A percentile compares a stretch with the other conserved stretches of the same genome.
Evolutionary conservation across 139 green algal genomes (phyloP).

Genomic region (Picochlorum sp.): DNA sequence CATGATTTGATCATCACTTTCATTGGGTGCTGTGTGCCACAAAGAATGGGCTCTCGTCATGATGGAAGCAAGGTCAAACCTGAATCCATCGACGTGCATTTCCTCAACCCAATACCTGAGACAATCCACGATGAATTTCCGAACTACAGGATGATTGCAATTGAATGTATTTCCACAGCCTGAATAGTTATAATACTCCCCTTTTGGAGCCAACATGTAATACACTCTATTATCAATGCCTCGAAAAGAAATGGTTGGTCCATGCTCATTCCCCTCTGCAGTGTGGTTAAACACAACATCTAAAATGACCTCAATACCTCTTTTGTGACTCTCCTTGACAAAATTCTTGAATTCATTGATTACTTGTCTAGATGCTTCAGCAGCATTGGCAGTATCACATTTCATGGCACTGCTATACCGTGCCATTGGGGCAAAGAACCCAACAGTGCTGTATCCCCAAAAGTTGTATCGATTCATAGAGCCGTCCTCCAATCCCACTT

Average conservation of each 20-base stretch:
- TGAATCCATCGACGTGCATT: conserved; percentile 84
- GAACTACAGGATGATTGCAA: conserved; percentile 92
- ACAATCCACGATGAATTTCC: conserved; percentile 89
- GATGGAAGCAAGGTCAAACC: conserved; percentile 96
- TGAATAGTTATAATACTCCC: conserved; percentile 97
- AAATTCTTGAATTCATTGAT: conserved; percentile 92
- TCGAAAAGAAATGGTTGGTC: conserved; percentile 85
- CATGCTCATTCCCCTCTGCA: conserved; percentile 88
- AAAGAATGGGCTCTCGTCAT: conserved; percentile 78
- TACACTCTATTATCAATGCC: conserved; percentile 94
- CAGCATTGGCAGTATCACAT: conserved; percentile 4
- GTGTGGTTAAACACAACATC: conserved; percentile 99
- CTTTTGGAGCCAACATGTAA: conserved; percentile 94
- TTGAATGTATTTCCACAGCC: conserved; percentile 99
- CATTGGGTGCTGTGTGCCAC: conserved; percentile 46
- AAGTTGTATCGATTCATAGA: conserved; percentile 73
- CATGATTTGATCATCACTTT: background rate
- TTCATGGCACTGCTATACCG: conserved; percentile 40
- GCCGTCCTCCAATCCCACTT: conserved; percentile 11
- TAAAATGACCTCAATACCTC: conserved; percentile 95
- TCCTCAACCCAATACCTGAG: conserved; percentile 89
- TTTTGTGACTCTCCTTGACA: conserved; percentile 79
- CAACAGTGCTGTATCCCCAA: conserved; percentile 96
- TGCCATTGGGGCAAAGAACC: conserved; percentile 92
- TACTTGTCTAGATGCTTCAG: conserved; percentile 33